These are phyloP conservation scores for Cryptococcus amylolentus DNA, from an alignment of 1,284 basidiomycete genomes.

Conservation along the genomic window DNA sequence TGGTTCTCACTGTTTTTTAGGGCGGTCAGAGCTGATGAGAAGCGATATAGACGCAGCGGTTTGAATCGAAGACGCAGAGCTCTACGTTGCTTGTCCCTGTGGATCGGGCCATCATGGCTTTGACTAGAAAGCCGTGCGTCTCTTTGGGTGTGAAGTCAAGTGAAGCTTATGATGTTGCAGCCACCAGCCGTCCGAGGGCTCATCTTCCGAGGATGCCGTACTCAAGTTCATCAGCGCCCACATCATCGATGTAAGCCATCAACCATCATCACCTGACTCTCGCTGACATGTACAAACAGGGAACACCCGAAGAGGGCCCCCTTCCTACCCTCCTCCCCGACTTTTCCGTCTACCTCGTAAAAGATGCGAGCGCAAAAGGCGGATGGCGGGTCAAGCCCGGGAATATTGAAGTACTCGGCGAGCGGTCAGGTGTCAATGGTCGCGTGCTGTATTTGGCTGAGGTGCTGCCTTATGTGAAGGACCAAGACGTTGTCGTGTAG, in stretches of 20 bases:
- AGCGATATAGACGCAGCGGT: slow-evolving; percentile 17
- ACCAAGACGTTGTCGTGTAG: not conserved
- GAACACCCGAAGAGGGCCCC: not conserved
- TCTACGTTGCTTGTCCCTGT: slow-evolving; percentile 46
- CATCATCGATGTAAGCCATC: slow-evolving; percentile 33
- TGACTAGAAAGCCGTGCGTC: slow-evolving; percentile 43
- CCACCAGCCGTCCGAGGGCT: slow-evolving; percentile 17
- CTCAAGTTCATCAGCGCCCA: slow-evolving; percentile 42
- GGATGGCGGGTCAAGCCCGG: slow-evolving; percentile 40
- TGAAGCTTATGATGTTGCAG: slow-evolving; percentile 10
- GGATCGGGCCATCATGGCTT: slow-evolving; percentile 40
- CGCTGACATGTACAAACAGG: not conserved
- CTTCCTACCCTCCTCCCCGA: slow-evolving; percentile 24
- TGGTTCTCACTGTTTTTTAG: not conserved
- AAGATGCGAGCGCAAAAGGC: slow-evolving; percentile 16
- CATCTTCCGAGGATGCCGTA: slow-evolving; percentile 22
- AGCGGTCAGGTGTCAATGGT: slow-evolving; percentile 41
- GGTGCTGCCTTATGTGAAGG: slow-evolving; percentile 16
- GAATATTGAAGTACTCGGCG: slow-evolving; percentile 34
- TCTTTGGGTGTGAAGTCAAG: not conserved
- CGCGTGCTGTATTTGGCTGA: slow-evolving; percentile 40
- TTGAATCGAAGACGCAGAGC: slow-evolving; percentile 16
- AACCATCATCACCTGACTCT: not conserved
- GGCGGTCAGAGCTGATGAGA: not conserved
- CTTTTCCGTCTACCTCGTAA: slow-evolving; percentile 23